Percentiles rank a stretch among this genome's conserved stretches.
Evolutionary conservation across 441 rosid species (phyloP).

Genomic region (Brassica balearica): DNA sequence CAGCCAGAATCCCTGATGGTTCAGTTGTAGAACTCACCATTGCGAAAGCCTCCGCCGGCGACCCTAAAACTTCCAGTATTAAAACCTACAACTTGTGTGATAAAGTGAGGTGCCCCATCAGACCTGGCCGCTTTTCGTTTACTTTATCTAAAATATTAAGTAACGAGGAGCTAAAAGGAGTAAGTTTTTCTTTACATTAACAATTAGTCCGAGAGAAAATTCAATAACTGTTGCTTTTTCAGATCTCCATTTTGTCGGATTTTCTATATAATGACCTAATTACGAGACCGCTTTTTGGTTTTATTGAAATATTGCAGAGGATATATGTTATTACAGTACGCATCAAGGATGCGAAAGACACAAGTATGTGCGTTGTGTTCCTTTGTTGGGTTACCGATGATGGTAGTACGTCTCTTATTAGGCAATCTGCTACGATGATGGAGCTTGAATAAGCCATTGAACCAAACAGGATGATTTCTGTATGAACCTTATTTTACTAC

Average conservation of each 20-base stretch:
- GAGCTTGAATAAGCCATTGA: neutral
- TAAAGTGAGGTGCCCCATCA: neutral
- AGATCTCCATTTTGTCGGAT: neutral
- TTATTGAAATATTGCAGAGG: conserved; percentile 4
- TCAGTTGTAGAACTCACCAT: neutral
- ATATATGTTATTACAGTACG: neutral
- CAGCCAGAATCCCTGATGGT: neutral
- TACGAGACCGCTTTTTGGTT: neutral
- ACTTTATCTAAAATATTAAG: neutral
- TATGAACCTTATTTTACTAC: too few species aligned
- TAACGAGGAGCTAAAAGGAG: neutral
- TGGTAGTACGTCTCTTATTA: neutral
- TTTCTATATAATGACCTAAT: neutral
- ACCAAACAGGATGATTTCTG: neutral
- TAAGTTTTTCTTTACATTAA: neutral
- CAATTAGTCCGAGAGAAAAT: neutral
- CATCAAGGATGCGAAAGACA: neutral
- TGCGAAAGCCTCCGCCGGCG: neutral
- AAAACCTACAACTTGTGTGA: neutral
- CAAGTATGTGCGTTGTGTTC: neutral
- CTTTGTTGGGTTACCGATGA: conserved; percentile 1
- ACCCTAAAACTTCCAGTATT: neutral
- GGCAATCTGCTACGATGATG: neutral
- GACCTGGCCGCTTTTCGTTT: neutral
- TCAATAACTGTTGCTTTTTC: neutral